Percentiles rank a stretch among this genome's conserved stretches.
Conservation (phyloP, 2,329 filamentous ascomycete species). For the Penicillium sp. region DNA sequence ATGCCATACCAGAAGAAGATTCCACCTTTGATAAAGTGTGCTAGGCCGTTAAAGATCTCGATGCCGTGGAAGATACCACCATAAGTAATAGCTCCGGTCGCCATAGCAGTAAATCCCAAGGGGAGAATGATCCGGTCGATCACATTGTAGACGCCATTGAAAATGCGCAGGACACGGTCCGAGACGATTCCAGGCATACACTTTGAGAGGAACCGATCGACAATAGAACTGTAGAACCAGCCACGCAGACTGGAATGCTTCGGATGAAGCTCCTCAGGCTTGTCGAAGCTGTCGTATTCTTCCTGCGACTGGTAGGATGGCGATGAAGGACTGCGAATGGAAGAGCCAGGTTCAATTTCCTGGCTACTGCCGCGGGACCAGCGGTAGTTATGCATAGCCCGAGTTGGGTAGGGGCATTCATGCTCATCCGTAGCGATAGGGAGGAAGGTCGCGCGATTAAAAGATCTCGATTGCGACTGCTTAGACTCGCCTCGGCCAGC, state of each 20-base stretch:
- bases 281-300: constrained; percentile 52
- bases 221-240: constrained; percentile 48
- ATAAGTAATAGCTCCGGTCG: constrained; percentile 71
- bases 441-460: constrained; percentile 60
- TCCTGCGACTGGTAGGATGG: constrained; percentile 52
- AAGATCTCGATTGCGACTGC: constrained; percentile 22
- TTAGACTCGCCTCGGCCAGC: constrained; percentile 46
- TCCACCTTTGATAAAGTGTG: constrained; percentile 90
- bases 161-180: constrained; percentile 54
- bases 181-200: constrained; percentile 57
- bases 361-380: constrained; percentile 71
- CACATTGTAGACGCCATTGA: constrained; percentile 62
- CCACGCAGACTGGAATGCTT: constrained; percentile 33
- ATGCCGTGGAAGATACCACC: constrained; percentile 74
- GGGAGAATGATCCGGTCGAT: constrained; percentile 75
- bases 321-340: constrained; percentile 64
- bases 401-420: constrained; percentile 44
- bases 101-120: constrained; percentile 70
- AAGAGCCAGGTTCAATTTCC: constrained; percentile 68
- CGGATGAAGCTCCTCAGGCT: constrained; percentile 45
- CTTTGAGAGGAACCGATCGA: constrained; percentile 53
- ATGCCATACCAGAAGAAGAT: constrained; percentile 94
- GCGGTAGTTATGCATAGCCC: constrained; percentile 48
- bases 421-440: constrained; percentile 59
- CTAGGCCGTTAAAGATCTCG: constrained; percentile 76